Evolutionary conservation across 352 stramenopile genomes (phyloP), one percentile per base, ranked within the genome.

Genomic region (Phytophthora tubulina): DNA sequence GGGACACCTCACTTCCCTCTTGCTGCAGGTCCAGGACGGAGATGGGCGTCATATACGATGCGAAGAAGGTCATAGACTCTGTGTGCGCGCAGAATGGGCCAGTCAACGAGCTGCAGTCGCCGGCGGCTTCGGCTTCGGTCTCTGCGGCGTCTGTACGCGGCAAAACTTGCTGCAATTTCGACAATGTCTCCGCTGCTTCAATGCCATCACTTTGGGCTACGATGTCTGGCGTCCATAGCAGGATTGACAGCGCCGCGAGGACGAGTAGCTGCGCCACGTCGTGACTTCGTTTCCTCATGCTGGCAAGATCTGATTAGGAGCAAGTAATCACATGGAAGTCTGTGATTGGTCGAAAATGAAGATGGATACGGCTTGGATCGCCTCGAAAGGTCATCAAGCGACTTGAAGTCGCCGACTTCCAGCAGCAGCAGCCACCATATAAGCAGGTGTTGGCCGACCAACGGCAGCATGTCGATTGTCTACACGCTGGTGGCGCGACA

Each of bases 401-500:
- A 57, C 33, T 27, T 27, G 21, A 27, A 27, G 21, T 27, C 1
- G 21, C 21, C 21, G 21, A 27, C 21, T 54, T 57, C n/a, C 10
- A 45, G 51, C 30, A 55, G 10, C 15, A 50, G 30, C 56, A 36
- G 56, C 36, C 46, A 51, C 41, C 15, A 39, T 7, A 15, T 14
- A 10, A 32, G 44, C 30, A 59, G 33, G 49, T 30, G 57, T 7
- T 8, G 39, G 11, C 15, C 14, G 38, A 41, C 27, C 13, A 41
- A 17, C 13, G 31, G 44, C 3, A 42, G 41, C n/a, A 93, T 96
- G 88, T 94, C 88, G 38, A 75, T 94, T 45, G 84, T 93, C 14
- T 94, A 94, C 59, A 78, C 84, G 30, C 72, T 96, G 17, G 81
- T 96, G 36, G 84, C 88, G 17, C 76, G 88, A 6, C 68, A 90